Evolutionary conservation across 257 asterid genomes (phyloP), one percentile per base, ranked within the genome.

Genomic region (Solanum etuberosum): DNA sequence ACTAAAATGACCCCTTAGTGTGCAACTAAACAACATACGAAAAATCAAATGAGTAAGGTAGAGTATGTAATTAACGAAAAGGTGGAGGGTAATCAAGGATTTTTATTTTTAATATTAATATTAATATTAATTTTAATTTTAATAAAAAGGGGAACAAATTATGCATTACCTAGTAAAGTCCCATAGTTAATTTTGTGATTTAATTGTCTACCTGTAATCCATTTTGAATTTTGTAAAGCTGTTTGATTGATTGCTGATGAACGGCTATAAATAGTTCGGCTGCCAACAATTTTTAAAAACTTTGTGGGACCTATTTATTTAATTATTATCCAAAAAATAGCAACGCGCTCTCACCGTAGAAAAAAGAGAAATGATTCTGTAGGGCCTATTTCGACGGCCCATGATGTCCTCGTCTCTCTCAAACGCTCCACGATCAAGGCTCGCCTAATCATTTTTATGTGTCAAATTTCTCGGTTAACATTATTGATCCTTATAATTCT

Each of bases 171-270:
- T 77, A 42, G 83, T 8, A 38, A 21, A 21, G 20, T 37, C 32
- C 67, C 18, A 67, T 23, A 61, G 6, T 32, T 86, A 74, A 37
- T 27, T 86, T 48, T 67, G 18, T 31, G 29, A 54, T 48, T 31
- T 87, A 27, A 25, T 40, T 9, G 51, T 57, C 34, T 7, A 27
- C 13, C 42, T 10, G 82, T 76, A 16, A 74, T 77, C 61, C 61
- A 74, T n/a, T 76, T 87, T 73, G 86, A 87, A 89, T 89, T 93
- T 86, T 91, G 27, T 23, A 61, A 59, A 9, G 31, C 31, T 61
- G 68, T 59, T 46, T 89, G 89, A 86, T 86, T 89, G 94, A 94
- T 94, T 91, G 94, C 29, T 80, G 65, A 91, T 88, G 40, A 92
- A 93, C 94, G 93, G 95, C 94, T 93, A 77, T 67, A 65, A 46